Conservation (phyloP, 495 filamentous ascomycete species). For the Podospora conica region DNA sequence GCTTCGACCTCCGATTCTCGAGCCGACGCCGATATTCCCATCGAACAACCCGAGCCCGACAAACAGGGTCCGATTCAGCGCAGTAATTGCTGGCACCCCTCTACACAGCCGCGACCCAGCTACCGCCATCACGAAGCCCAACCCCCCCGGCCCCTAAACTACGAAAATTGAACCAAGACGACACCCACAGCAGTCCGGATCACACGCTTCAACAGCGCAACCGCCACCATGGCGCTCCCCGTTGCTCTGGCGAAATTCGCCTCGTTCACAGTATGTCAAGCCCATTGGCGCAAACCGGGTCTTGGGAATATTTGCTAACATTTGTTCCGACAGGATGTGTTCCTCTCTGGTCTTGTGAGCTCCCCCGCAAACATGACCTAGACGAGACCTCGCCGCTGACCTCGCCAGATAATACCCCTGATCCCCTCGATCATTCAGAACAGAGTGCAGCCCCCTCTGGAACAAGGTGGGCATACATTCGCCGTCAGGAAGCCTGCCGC, state of each 20-base stretch:
- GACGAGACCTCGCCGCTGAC: not conserved
- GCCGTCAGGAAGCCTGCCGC: not conserved
- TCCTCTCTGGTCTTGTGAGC: constrained; percentile 17
- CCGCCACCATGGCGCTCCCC: constrained; percentile 1
- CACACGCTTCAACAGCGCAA: not conserved
- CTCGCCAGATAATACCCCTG: constrained; percentile 18
- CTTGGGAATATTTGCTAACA: not conserved
- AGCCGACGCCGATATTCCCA: not conserved
- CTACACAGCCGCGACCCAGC: too few relatives aligned
- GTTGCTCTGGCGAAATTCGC: constrained; percentile 15
- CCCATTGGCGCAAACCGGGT: not conserved
- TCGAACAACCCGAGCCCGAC: not conserved
- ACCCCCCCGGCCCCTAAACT: not conserved
- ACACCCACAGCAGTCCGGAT: not conserved
- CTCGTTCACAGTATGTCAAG: constrained; percentile 10
- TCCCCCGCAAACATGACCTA: not conserved
- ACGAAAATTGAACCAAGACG: too few relatives aligned
- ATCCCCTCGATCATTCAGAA: constrained; percentile 22
- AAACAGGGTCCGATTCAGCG: not conserved
- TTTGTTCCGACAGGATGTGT: constrained; percentile 2
- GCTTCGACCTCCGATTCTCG: not conserved
- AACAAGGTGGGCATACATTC: constrained; percentile 14
- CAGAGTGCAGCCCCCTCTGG: constrained; percentile 9
- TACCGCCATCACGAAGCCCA: too few relatives aligned
- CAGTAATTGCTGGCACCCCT: too few relatives aligned